These are phyloP conservation scores for Bombardia bombarda DNA, from an alignment of 495 filamentous ascomycete genomes.

Conservation along the genomic window DNA sequence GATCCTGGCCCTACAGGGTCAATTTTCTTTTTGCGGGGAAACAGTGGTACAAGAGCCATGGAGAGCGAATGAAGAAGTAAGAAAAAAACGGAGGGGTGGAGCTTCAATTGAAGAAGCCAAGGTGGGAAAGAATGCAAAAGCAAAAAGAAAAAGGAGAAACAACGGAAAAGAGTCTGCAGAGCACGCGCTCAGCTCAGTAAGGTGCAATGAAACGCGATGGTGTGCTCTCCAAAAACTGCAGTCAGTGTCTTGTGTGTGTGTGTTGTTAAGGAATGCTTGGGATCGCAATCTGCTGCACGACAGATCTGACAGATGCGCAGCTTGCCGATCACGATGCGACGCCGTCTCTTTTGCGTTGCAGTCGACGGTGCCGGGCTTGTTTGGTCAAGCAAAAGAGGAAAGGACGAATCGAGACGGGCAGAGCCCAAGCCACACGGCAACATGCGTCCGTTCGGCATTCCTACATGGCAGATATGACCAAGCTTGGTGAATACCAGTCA, in stretches of 20 bases:
- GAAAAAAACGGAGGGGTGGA: neutral
- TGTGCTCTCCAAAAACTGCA: too few species aligned
- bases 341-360: conserved; percentile 8
- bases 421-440: neutral
- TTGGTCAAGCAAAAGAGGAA: neutral
- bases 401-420: neutral
- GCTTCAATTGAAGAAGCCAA: neutral
- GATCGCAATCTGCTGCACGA: conserved; percentile 17
- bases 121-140: conserved; percentile 1
- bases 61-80: neutral
- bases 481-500: too few species aligned
- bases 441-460: too few species aligned
- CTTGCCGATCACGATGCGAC: conserved; percentile 28
- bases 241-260: too few species aligned
- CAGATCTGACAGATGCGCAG: conserved; percentile 30
- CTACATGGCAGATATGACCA: too few species aligned
- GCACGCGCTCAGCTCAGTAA: too few species aligned
- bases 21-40: conserved; percentile 6
- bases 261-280: too few species aligned
- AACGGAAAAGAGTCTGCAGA: too few species aligned
- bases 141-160: conserved; percentile 5
- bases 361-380: neutral
- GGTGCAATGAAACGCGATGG: too few species aligned
- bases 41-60: neutral
- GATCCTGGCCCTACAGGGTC: neutral